These are phyloP conservation scores for Adansonia rubrostipa DNA, from an alignment of 441 rosid species.

Conservation along the genomic window DNA sequence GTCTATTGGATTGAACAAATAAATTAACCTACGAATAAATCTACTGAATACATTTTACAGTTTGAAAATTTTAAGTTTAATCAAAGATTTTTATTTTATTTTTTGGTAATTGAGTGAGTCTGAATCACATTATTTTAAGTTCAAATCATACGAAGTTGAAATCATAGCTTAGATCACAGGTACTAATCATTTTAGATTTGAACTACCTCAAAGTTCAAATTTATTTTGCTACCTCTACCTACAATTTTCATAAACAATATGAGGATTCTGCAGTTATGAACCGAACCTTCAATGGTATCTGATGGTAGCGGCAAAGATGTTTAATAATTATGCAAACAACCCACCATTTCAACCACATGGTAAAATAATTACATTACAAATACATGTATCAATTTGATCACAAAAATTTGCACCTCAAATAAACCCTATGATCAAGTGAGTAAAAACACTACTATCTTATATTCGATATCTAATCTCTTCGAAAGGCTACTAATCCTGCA, in stretches of 20 bases:
- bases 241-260: not conserved
- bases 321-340: not conserved
- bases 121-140: no score
- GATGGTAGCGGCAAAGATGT: not conserved
- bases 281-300: not conserved
- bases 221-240: no score
- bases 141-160: no score
- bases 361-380: not conserved
- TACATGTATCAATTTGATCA: not conserved
- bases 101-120: no score
- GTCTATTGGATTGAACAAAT: no score
- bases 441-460: not conserved
- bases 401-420: not conserved
- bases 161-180: no score
- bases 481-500: not conserved
- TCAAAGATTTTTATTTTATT: no score
- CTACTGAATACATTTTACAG: no score
- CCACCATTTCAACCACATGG: not conserved
- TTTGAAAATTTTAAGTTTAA: no score
- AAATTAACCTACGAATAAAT: no score
- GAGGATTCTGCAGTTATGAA: not conserved
- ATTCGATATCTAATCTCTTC: constrained; percentile 12
- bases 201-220: no score
- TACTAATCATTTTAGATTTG: no score
- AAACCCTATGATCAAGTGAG: constrained; percentile 11